phyloP scores from a whole-genome alignment of 2,329 filamentous ascomycete genomes.

The Exophiala calicioides region DNA sequence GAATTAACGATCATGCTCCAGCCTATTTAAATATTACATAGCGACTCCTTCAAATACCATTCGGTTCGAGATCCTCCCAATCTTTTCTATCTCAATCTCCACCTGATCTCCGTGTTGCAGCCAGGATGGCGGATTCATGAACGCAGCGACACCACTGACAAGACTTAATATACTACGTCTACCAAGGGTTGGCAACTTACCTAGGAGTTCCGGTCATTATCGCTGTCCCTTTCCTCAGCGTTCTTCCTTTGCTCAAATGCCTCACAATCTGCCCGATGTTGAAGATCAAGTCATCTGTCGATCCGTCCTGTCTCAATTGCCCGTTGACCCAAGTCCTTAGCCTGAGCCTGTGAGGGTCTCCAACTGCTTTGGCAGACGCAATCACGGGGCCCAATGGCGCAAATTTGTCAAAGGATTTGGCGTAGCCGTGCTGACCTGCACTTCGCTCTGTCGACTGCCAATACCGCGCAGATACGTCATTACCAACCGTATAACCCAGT shows the following conservation, averaged over 20 bases:
- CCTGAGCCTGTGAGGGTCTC: slow-evolving; percentile 2
- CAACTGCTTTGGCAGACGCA: slow-evolving; percentile 53
- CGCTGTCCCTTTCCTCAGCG: slow-evolving; percentile 44
- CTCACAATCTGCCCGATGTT: slow-evolving; percentile 6
- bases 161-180: slow-evolving; percentile 1
- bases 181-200: neutral
- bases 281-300: slow-evolving; percentile 16
- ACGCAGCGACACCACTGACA: slow-evolving; percentile 42
- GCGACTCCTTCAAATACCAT: too few relatives aligned
- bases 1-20: too few relatives aligned
- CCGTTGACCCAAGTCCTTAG: slow-evolving; percentile 18
- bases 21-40: too few relatives aligned
- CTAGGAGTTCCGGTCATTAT: slow-evolving; percentile 48
- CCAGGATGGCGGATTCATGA: slow-evolving; percentile 41
- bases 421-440: slow-evolving; percentile 63
- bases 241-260: slow-evolving; percentile 42
- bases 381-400: slow-evolving; percentile 73
- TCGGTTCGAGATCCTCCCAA: slow-evolving; percentile 49
- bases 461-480: slow-evolving; percentile 41
- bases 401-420: slow-evolving; percentile 76
- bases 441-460: slow-evolving; percentile 50
- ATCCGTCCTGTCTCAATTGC: slow-evolving; percentile 7
- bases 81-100: slow-evolving; percentile 48
- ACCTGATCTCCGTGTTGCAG: slow-evolving; percentile 44
- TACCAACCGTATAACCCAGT: slow-evolving; percentile 42